Conservation (phyloP, 352 stramenopile species). For the Phytophthora fragariae region DNA sequence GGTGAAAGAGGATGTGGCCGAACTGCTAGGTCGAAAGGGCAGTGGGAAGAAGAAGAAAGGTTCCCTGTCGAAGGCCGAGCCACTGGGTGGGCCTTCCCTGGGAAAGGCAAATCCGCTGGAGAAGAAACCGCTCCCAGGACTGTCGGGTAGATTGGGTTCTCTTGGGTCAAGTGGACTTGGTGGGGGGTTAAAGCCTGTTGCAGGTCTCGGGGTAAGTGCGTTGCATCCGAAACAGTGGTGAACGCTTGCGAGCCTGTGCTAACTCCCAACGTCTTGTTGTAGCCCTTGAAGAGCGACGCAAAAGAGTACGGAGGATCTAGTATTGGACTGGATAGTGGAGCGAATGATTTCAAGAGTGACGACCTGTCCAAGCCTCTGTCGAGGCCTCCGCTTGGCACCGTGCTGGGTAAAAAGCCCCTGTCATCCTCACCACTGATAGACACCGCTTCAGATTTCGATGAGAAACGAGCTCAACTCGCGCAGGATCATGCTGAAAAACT, state of each 20-base stretch:
- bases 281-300: constrained; percentile 45
- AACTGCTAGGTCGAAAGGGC: constrained; percentile 70
- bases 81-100: constrained; percentile 51
- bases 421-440: constrained; percentile 42
- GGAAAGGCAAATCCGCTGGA: constrained; percentile 58
- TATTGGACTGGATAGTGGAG: constrained; percentile 10
- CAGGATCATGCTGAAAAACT: constrained; percentile 55
- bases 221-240: too few species aligned
- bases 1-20: constrained; percentile 82
- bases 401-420: constrained; percentile 64
- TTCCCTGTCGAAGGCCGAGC: constrained; percentile 47
- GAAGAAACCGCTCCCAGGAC: constrained; percentile 73
- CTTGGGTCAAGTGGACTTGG: constrained; percentile 38
- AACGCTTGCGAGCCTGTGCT: too few species aligned
- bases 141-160: constrained; percentile 48
- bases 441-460: constrained; percentile 45
- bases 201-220: constrained; percentile 56
- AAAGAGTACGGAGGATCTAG: constrained; percentile 25
- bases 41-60: constrained; percentile 70
- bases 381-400: constrained; percentile 55
- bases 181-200: constrained; percentile 49
- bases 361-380: constrained; percentile 46
- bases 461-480: constrained; percentile 57
- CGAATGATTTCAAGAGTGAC: constrained; percentile 23
- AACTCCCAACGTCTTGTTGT: neutral